phyloP scores from a whole-genome alignment of 2,329 filamentous ascomycete genomes.

The Ceratocystis lukuohia region DNA sequence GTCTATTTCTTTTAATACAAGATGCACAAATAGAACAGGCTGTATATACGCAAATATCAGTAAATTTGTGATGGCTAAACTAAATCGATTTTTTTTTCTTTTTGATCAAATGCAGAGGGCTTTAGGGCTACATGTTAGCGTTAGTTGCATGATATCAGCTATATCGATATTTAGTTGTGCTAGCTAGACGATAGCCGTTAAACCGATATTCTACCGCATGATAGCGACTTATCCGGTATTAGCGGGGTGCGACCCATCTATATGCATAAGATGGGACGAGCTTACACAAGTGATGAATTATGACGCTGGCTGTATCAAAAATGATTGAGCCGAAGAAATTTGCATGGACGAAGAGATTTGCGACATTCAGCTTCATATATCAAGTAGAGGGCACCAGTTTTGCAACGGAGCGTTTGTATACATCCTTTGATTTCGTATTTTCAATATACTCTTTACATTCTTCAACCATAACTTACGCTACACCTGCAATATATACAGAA shows the following conservation, averaged over 20 bases:
- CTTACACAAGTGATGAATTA: conserved; percentile 13
- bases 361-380: not conserved
- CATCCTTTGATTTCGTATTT: not conserved
- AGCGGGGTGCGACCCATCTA: conserved; percentile 10
- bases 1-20: not conserved
- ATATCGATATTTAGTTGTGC: not conserved
- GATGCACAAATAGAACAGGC: conserved; percentile 12
- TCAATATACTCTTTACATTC: not conserved
- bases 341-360: not conserved
- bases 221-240: conserved; percentile 12
- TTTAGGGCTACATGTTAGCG: conserved; percentile 15
- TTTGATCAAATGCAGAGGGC: conserved; percentile 15
- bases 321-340: not conserved
- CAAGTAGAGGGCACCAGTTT: not conserved
- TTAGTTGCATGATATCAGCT: conserved; percentile 10
- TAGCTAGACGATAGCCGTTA: not conserved
- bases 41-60: not conserved
- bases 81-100: not conserved
- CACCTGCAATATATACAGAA: not conserved
- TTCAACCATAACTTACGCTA: not conserved
- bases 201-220: not conserved
- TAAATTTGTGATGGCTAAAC: conserved; percentile 10
- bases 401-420: not conserved
- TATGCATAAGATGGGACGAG: conserved; percentile 6
- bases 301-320: conserved; percentile 13